These are phyloP conservation scores for Metschnikowia proteae DNA, from an alignment of 805 yeast species.

Conservation along the genomic window DNA sequence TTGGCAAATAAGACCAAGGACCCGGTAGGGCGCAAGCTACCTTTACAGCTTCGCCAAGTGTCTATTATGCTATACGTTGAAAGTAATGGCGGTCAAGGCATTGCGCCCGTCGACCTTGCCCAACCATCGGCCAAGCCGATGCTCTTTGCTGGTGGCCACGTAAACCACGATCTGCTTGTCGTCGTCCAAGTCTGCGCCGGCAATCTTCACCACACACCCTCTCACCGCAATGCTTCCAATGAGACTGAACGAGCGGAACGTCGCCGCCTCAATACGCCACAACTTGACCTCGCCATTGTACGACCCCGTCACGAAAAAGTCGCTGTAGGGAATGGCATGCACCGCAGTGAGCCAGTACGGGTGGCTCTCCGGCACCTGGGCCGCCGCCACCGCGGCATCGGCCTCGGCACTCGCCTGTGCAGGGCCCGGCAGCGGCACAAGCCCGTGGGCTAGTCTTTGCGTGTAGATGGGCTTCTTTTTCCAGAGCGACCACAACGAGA, in stretches of 20 bases:
- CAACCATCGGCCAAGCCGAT: conserved; percentile 84
- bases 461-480: conserved; percentile 84
- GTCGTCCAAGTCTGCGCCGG: conserved; percentile 47
- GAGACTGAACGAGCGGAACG: conserved; percentile 55
- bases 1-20: too few species aligned
- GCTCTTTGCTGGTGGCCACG: conserved; percentile 79
- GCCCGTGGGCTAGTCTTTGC: conserved; percentile 74
- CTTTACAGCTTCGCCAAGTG: not conserved
- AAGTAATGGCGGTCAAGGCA: conserved; percentile 48
- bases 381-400: conserved; percentile 46
- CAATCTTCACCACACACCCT: conserved; percentile 69
- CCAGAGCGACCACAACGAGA: conserved; percentile 84
- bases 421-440: conserved; percentile 45
- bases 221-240: conserved; percentile 57
- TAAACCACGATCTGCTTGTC: conserved; percentile 47
- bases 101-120: conserved; percentile 61
- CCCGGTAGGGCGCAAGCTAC: too few species aligned
- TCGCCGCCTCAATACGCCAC: conserved; percentile 72
- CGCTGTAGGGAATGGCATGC: conserved; percentile 78
- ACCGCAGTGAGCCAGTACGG: conserved; percentile 87
- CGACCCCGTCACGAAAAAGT: conserved; percentile 83
- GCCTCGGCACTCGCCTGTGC: conserved; percentile 44
- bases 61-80: conserved; percentile 22
- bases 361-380: conserved; percentile 63
- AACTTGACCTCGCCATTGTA: conserved; percentile 73